phyloP scores from a whole-genome alignment of 163 green algal species.

The Scenedesmus sp. region DNA sequence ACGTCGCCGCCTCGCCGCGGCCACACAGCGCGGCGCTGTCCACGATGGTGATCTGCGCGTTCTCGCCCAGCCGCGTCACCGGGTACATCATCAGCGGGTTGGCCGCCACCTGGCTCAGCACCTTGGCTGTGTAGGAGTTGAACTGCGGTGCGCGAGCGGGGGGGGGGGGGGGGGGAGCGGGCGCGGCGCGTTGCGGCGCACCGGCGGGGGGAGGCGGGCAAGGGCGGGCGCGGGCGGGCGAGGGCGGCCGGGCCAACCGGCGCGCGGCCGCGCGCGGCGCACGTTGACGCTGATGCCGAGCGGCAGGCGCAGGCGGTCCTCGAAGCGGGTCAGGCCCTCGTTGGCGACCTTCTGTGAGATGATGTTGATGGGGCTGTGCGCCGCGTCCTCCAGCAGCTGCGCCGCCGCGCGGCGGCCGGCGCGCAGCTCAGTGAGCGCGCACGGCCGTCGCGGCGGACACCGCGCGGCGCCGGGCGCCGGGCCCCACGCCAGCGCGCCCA shows the following conservation, averaged over 20 bases:
- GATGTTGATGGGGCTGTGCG: constrained; percentile 37
- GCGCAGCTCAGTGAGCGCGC: too few relatives aligned
- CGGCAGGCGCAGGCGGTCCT: constrained; percentile 61
- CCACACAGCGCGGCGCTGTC: constrained; percentile 49
- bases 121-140: constrained; percentile 66
- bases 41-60: constrained; percentile 55
- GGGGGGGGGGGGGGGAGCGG: constrained; percentile 60
- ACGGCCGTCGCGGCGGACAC: too few relatives aligned
- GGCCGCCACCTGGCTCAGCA: constrained; percentile 60
- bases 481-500: too few relatives aligned
- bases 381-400: constrained; percentile 28
- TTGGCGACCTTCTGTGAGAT: constrained; percentile 66
- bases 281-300: constrained; percentile 73
- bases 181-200: too few relatives aligned
- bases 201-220: too few relatives aligned
- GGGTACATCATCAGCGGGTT: constrained; percentile 55
- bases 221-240: too few relatives aligned
- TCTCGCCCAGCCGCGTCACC: constrained; percentile 52
- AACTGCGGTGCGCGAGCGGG: too few relatives aligned
- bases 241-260: too few relatives aligned
- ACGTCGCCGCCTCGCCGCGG: constrained; percentile 56
- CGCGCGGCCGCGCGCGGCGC: background rate
- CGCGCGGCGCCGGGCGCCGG: too few relatives aligned
- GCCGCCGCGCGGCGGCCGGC: too few relatives aligned
- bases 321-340: constrained; percentile 50